Base-by-base conservation (phyloP, 352 stramenopile species). In the Aphanomyces astaci region DNA sequence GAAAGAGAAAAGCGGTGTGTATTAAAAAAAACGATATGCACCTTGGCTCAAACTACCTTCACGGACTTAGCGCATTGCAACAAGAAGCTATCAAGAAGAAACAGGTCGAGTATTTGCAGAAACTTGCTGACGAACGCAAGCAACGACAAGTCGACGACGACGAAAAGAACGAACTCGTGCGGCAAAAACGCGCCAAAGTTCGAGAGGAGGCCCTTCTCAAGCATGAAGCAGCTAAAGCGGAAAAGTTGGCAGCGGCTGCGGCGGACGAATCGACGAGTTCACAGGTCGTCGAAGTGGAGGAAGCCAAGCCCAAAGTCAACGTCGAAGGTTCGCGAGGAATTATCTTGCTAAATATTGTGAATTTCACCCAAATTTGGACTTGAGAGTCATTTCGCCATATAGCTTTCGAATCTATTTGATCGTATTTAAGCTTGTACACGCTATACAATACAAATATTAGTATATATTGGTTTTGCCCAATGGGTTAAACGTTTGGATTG, bases 71-170 rank as follows among this genome's bases (percentile, higher is more conserved):
- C 2, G 9, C n/a, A 17, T 22, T 30, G 49, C 52, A 63, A n/a
- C 49, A 66, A 28, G 56, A 71, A 56, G 48, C 76, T 0, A 70
- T 88, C 30, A 64, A 81, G 25, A 76, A 77, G 45, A 92, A 90
- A 63, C 84, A 92, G 56, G 79, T 88, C 7, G 76, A 84, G 49
- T 90, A 92, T 66, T 70, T 92, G 1, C 66, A 77, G 17, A 78
- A 79, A 45, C 71, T 92, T 40, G 43, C 78, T 0, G 78, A 89
- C 0, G 81, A 92, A 51, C 80, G 81, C 51, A 80, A 79, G 39
- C 79, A 86, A 28, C 89, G 86, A 71, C 73, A 81, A 36, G 78
- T 82, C n/a, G 79, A 92, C 5, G 81, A 89, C 1, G 80, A 91
- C n/a, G 82, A 87, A 19, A 75, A 82, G 4, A 75, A 76, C 22